phyloP scores from a whole-genome alignment of 139 green algal genomes.

The Closterium sp. region DNA sequence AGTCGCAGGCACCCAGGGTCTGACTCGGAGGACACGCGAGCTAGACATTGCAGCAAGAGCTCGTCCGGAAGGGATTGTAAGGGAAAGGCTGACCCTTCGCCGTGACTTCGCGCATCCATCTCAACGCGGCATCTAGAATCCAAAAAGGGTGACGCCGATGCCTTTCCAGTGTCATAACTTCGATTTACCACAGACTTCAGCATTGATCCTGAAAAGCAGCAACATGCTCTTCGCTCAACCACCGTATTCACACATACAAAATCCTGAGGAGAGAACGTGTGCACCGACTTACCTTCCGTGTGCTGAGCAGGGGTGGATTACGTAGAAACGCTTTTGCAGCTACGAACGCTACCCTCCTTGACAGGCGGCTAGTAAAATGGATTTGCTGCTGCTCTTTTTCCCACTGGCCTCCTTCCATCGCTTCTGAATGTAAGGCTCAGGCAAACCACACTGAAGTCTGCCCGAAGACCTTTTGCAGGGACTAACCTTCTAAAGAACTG shows the following conservation, averaged over 20 bases:
- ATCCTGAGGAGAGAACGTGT: neutral
- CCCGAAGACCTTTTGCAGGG: no score
- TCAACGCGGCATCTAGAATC: neutral
- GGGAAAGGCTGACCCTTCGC: neutral
- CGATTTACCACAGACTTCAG: neutral
- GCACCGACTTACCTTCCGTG: no score
- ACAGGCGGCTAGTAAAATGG: no score
- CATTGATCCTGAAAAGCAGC: neutral
- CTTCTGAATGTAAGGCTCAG: no score
- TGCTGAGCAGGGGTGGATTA: no score
- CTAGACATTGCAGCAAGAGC: slow-evolving; percentile 6
- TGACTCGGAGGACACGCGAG: neutral
- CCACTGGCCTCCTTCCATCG: no score
- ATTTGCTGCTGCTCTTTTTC: no score
- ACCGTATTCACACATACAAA: neutral
- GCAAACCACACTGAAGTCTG: no score
- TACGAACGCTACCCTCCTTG: no score
- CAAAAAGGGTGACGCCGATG: neutral
- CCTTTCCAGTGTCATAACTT: neutral
- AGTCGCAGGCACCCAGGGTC: neutral
- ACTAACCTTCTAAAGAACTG: neutral
- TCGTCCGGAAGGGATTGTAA: neutral
- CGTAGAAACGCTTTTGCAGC: no score
- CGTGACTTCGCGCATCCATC: neutral
- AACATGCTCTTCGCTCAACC: neutral